Conservation (phyloP, 805 yeast species). For the Metschnikowia kunwiensis region DNA sequence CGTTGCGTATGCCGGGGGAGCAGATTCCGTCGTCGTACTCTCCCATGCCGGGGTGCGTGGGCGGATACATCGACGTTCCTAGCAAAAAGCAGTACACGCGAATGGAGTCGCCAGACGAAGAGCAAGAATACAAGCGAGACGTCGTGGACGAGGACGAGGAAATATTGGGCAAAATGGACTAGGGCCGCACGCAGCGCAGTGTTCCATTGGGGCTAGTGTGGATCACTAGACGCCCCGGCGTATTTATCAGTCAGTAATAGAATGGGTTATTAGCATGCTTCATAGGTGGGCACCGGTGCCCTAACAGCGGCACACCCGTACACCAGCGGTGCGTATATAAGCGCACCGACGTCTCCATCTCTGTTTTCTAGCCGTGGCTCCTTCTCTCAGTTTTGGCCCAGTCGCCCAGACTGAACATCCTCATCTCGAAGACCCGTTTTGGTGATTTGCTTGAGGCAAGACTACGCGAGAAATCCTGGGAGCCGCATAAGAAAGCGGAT, state of each 20-base stretch:
- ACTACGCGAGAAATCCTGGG: constrained; percentile 26
- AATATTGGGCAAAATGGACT: constrained; percentile 19
- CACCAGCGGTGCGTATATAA: constrained; percentile 6
- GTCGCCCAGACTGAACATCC: constrained; percentile 22
- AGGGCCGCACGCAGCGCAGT: no score
- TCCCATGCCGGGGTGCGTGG: constrained; percentile 23
- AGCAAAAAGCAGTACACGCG: constrained; percentile 9
- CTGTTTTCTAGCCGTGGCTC: constrained; percentile 2
- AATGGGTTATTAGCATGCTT: no score
- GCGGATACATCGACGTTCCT: constrained; percentile 22
- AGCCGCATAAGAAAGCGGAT: constrained; percentile 25
- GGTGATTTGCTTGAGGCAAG: constrained; percentile 41
- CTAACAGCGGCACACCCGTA: constrained; percentile 5
- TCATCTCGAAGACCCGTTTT: constrained; percentile 41
- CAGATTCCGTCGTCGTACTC: constrained; percentile 18
- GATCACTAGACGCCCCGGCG: no score
- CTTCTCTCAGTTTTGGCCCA: constrained; percentile 17
- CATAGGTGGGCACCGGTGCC: not conserved
- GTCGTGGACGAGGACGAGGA: constrained; percentile 18
- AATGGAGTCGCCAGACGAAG: constrained; percentile 14
- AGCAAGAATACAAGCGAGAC: constrained; percentile 8
- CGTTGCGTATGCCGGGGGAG: constrained; percentile 45
- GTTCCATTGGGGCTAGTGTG: no score
- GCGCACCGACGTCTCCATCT: not conserved
- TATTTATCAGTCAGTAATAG: not conserved